These are phyloP conservation scores for Peronospora tabacina DNA, from an alignment of 352 stramenopile genomes.

Conservation along the genomic window DNA sequence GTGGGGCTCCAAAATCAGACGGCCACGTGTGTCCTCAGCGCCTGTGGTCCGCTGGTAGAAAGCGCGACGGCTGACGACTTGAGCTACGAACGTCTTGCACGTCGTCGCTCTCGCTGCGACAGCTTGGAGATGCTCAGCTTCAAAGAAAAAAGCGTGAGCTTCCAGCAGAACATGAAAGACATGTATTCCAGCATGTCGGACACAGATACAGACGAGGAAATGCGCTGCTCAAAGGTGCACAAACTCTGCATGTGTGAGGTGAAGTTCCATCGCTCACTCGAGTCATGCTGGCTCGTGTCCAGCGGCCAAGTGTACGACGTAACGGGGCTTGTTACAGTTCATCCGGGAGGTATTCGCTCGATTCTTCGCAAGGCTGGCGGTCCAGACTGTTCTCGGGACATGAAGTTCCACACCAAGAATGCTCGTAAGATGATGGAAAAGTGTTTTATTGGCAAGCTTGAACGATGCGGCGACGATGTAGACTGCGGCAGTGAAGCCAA, in stretches of 20 bases:
- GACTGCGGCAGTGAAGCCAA: constrained; percentile 29
- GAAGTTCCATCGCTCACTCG: constrained; percentile 74
- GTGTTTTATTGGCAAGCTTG: constrained; percentile 73
- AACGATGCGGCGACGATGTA: constrained; percentile 44
- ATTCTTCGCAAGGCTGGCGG: constrained; percentile 79
- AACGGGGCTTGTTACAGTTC: constrained; percentile 59
- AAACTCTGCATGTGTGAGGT: constrained; percentile 80
- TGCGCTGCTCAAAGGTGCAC: constrained; percentile 46
- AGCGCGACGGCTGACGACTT: constrained; percentile 6
- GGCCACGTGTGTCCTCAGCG: constrained; percentile 35
- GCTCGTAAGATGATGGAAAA: constrained; percentile 72
- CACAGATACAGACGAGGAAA: constrained; percentile 20
- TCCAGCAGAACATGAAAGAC: constrained; percentile 17
- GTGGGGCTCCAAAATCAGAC: constrained; percentile 7
- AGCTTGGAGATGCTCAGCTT: constrained; percentile 17
- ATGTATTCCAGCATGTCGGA: constrained; percentile 12
- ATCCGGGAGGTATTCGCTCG: constrained; percentile 69
- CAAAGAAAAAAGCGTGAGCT: constrained; percentile 31
- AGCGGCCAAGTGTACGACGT: constrained; percentile 80
- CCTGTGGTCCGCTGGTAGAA: constrained; percentile 36
- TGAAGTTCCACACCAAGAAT: constrained; percentile 77
- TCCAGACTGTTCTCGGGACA: constrained; percentile 61
- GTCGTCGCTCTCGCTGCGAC: constrained; percentile 28
- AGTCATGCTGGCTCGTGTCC: constrained; percentile 95
- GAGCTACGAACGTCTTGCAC: constrained; percentile 3